Evolutionary conservation across 108 stramenopile genomes (phyloP).

Genomic region (Licmophora abbreviata): DNA sequence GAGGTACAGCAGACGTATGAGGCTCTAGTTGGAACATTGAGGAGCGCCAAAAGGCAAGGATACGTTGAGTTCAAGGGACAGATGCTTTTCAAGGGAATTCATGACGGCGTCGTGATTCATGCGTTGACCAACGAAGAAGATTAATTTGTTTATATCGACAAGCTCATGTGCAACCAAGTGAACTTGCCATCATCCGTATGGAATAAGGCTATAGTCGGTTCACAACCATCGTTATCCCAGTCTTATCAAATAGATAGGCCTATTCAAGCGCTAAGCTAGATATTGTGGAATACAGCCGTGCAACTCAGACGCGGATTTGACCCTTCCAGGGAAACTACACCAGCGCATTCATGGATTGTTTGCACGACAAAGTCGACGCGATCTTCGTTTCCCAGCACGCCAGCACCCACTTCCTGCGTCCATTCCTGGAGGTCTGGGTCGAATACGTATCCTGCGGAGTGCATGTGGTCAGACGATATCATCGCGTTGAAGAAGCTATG

Average conservation of each 20-base stretch:
- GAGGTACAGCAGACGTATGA: constrained; percentile 76
- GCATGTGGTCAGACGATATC: constrained; percentile 36
- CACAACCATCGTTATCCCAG: too few species aligned
- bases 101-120: constrained; percentile 68
- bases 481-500: constrained; percentile 55
- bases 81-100: constrained; percentile 77
- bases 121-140: constrained; percentile 32
- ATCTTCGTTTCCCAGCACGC: constrained; percentile 15
- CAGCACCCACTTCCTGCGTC: constrained; percentile 12
- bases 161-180: too few species aligned
- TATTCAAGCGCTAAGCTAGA: too few species aligned
- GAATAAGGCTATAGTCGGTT: too few species aligned
- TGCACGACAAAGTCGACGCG: constrained; percentile 26
- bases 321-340: constrained; percentile 40
- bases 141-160: too few species aligned
- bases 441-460: constrained; percentile 28
- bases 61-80: constrained; percentile 76
- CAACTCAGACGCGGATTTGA: constrained; percentile 12
- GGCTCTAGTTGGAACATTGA: constrained; percentile 82
- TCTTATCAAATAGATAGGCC: too few species aligned
- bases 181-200: too few species aligned
- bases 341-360: constrained; percentile 37
- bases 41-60: constrained; percentile 73
- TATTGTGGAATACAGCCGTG: too few species aligned
- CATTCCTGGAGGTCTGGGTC: constrained; percentile 34